Conservation (phyloP, 768 basidiomycete genomes). For the Tephrocybe rancida region DNA sequence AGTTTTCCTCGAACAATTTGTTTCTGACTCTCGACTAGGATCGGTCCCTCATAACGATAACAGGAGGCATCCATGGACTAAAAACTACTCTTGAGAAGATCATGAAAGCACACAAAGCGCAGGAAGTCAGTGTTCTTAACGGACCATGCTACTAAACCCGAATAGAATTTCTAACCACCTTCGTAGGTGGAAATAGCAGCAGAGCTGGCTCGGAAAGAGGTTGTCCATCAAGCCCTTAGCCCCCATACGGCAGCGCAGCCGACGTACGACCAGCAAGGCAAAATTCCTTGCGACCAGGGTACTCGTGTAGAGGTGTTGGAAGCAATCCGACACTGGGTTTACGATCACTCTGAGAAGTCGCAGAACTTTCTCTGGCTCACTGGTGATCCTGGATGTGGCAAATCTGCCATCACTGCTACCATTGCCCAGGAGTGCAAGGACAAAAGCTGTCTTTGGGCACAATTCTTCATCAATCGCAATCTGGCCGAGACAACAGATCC, state of each 20-base stretch:
- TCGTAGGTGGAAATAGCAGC: background rate
- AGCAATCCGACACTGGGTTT: background rate
- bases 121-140: background rate
- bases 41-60: slow-evolving; percentile 5
- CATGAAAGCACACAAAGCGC: background rate
- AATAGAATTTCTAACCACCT: background rate
- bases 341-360: background rate
- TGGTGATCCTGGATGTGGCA: background rate
- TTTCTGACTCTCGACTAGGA: background rate
- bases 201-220: background rate
- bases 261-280: background rate
- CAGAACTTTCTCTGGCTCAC: no score
- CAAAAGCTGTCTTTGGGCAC: slow-evolving; percentile 12
- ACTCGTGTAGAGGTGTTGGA: background rate
- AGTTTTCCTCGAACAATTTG: background rate
- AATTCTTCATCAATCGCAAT: slow-evolving; percentile 15
- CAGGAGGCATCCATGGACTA: background rate
- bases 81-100: background rate
- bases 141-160: background rate
- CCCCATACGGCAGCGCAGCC: background rate
- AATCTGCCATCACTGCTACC: slow-evolving; percentile 15
- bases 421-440: slow-evolving; percentile 9
- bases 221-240: background rate
- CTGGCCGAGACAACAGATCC: background rate
- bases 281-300: background rate